phyloP scores from a whole-genome alignment of 164 flowering plant species.

The Annona cherimola region DNA sequence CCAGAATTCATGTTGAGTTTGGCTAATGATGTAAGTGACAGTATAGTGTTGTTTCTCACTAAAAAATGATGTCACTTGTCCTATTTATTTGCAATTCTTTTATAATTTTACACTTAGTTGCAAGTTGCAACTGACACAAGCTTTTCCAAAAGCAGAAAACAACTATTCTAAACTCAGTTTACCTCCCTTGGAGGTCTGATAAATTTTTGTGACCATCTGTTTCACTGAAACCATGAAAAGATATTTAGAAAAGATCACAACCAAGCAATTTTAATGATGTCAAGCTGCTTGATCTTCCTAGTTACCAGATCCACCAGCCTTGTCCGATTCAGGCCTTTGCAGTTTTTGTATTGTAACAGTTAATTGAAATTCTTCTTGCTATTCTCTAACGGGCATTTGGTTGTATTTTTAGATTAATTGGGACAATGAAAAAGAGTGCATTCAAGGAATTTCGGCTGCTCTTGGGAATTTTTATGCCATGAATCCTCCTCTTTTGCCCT shows the following conservation, averaged over 20 bases:
- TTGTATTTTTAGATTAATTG: constrained; percentile 63
- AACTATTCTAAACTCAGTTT: no score
- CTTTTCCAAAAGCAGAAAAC: no score
- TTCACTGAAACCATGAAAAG: background rate
- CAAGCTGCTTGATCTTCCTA: background rate
- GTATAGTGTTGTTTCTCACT: background rate
- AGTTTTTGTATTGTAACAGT: background rate
- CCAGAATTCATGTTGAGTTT: constrained; percentile 78
- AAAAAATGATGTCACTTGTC: background rate
- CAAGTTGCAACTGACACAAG: no score
- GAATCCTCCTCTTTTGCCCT: constrained; percentile 89
- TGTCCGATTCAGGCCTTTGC: background rate
- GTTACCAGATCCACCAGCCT: background rate
- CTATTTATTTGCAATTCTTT: background rate
- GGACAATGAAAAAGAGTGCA: constrained; percentile 79
- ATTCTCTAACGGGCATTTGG: background rate
- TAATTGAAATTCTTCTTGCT: background rate
- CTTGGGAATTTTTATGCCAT: constrained; percentile 82
- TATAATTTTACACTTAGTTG: no score
- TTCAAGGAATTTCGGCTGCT: constrained; percentile 77
- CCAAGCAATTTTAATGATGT: background rate
- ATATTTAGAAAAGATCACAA: background rate
- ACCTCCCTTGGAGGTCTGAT: no score
- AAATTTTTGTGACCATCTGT: no score
- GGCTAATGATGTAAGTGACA: constrained; percentile 74